Evolutionary conservation across 495 filamentous ascomycete genomes (phyloP), one percentile per base, ranked within the genome.

Genomic region (Talaromyces borbonicus): DNA sequence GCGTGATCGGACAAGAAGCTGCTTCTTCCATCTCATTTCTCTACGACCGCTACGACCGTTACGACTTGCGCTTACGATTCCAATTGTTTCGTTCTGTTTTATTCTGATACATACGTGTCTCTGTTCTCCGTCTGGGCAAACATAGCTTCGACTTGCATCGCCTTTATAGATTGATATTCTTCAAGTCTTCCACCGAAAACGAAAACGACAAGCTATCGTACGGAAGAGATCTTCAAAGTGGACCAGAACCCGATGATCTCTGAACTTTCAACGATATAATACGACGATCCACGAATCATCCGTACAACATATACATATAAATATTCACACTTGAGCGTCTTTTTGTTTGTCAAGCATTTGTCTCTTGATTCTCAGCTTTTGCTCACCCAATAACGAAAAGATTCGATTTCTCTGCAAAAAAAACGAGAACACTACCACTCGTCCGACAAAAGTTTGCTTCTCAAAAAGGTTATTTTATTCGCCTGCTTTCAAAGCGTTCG

Each of bases 361-460:
- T 32, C 56, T 38, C 43, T 44, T 29, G 12, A 49, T 52, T 46
- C 46, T 36, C 40, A 37, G 39, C 47, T 54, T 46, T 47, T 46
- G 35, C 36, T 47, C 47, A 52, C 51, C 42, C 43, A 43, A 46
- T 52, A 44, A 48, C 46, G 51, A 54, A 46, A 45, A 52, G 49
- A 25, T 32, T 47, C 9, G 22, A 22, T 16, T 20, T 30, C 14
- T 42, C 43, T 31, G 30, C 27, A 35, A 32, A n/a, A 46, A 25
- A 46, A 35, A 41, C 25, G 24, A 44, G 16, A n/a, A n/a, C n/a
- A n/a, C n/a, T n/a, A n/a, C 20, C 32, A 16, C 44, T 49, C 48
- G 33, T 49, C 43, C 37, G 49, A 55, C 50, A 50, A 57, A 42
- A 57, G 43, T 42, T 31, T 46, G 24, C 27, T 53, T 41, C 49